phyloP scores from a whole-genome alignment of 441 rosid genomes.

The Gossypium davidsonii region DNA sequence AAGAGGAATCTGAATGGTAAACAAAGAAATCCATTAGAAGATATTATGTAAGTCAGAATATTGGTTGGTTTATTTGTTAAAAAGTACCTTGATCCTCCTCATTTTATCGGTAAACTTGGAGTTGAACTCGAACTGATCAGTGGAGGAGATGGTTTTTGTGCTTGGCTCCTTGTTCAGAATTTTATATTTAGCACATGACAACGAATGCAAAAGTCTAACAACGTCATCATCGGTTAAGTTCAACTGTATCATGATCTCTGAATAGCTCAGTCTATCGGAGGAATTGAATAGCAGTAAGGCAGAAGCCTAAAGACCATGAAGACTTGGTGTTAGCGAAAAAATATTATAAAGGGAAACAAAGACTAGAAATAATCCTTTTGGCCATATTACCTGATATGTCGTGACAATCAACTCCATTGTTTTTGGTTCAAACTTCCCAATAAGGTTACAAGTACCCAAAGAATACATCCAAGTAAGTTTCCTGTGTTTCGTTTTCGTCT shows the following conservation, averaged over 20 bases:
- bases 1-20: constrained; percentile 36
- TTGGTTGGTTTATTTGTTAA: background rate
- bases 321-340: background rate
- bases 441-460: constrained; percentile 41
- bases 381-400: constrained; percentile 39
- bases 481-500: constrained; percentile 34
- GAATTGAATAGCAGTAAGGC: constrained; percentile 36
- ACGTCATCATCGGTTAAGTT: constrained; percentile 34
- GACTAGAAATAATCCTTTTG: background rate
- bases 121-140: constrained; percentile 35
- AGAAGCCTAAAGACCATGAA: constrained; percentile 24
- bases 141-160: constrained; percentile 25
- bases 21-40: constrained; percentile 3
- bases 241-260: constrained; percentile 36
- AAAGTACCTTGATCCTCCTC: constrained; percentile 35
- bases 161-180: constrained; percentile 36
- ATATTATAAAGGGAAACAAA: background rate
- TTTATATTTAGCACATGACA: constrained; percentile 38
- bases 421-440: constrained; percentile 47
- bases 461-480: constrained; percentile 50
- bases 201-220: constrained; percentile 32
- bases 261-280: constrained; percentile 34
- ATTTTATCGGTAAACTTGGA: constrained; percentile 35
- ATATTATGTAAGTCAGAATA: background rate
- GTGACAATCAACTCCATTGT: constrained; percentile 43